Evolutionary conservation across 352 stramenopile species (phyloP), one percentile per base, ranked within the genome.

Genomic region (Phytophthora rubi): DNA sequence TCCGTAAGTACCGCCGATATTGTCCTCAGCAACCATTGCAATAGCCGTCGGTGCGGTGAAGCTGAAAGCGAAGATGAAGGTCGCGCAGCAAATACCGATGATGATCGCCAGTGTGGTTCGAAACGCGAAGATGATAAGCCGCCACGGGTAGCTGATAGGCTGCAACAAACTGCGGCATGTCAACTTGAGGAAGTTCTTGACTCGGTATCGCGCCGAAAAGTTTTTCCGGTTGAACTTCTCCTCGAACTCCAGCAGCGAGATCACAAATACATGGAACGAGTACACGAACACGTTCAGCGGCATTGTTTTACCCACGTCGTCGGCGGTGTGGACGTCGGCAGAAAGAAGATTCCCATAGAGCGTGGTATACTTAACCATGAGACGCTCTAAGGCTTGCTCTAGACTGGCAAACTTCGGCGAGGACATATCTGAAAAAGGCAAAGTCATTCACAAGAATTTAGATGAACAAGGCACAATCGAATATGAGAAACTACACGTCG

Each of bases 281-380:
- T 90, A 95, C 18, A 93, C 76, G 49, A 95, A 95, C 10, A 94
- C 75, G 54, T 92, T 92, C 26, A 94, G 60, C 0, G 85, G 83
- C 78, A 94, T 90, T 7, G 83, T 89, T 59, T 83, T 84, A 0
- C 73, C 82, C 30, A 93, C 81, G 37, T 93, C 81, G 26, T 77
- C 67, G 16, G 75, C 61, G 1, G 77, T 80, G 51, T 83, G 68
- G 6, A 90, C 77, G 12, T 74, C 71, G 6, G 82, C 61, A 0
- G 75, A 67, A 0, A 87, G 64, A 1, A 91, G 52, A 10, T 90
- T 77, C 9, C 78, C 75, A 48, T 89, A 91, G 8, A 91, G 35
- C 1, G 62, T 74, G 16, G 80, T 83, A 61, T 91, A 91, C 42
- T 91, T 91, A 18, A 62, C 44, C 58, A 92, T 78, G 5, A 92